These are phyloP conservation scores for Isochrysis galbana DNA, from an alignment of 78 protist species.

Conservation along the genomic window DNA sequence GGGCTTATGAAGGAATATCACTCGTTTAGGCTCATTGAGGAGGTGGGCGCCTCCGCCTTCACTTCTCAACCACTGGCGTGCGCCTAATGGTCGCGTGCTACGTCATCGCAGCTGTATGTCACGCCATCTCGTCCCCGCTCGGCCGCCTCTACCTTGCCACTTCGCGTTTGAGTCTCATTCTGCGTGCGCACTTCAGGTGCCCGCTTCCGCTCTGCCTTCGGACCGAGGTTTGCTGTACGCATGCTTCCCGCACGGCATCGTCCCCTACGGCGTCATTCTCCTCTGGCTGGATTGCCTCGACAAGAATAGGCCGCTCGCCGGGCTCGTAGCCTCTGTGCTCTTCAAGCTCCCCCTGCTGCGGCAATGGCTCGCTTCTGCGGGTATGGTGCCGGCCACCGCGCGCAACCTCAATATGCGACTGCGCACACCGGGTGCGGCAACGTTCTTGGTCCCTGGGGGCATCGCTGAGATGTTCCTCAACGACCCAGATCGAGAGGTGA, in stretches of 20 bases:
- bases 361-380: neutral
- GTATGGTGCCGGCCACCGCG: neutral
- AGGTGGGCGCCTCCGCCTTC: neutral
- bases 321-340: neutral
- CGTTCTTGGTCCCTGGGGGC: slow-evolving; percentile 8
- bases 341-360: neutral
- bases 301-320: neutral
- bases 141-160: too few species aligned
- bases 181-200: neutral
- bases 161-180: neutral
- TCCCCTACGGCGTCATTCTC: slow-evolving; percentile 10
- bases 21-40: neutral
- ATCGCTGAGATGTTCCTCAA: slow-evolving; percentile 3
- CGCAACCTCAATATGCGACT: neutral
- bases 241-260: slow-evolving; percentile 28
- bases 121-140: neutral
- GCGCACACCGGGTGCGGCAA: neutral
- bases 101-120: neutral
- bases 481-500: neutral
- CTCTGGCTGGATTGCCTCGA: too few species aligned
- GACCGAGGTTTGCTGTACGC: neutral
- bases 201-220: neutral
- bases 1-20: neutral
- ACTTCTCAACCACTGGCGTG: neutral
- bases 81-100: neutral